These are phyloP conservation scores for Tylopilus plumbeoviolaceoides DNA, from an alignment of 768 basidiomycete genomes.

Conservation along the genomic window DNA sequence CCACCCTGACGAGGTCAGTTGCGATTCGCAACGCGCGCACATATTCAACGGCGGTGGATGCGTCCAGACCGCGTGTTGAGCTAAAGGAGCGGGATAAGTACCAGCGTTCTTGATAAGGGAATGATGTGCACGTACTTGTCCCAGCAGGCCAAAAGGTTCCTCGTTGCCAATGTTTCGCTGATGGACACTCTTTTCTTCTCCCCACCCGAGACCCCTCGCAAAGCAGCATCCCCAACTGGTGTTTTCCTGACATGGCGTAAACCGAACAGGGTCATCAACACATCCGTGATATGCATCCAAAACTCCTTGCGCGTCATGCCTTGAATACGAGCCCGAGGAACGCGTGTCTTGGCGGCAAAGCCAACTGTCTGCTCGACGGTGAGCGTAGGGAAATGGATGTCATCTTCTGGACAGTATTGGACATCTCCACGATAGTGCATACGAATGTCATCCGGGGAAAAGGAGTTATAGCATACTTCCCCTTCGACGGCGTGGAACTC, in stretches of 20 bases:
- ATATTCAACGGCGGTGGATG: conserved; percentile 72
- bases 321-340: conserved; percentile 51
- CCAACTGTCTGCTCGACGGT: conserved; percentile 73
- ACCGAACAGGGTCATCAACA: conserved; percentile 69
- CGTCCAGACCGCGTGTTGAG: conserved; percentile 61
- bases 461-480: conserved; percentile 70
- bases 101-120: conserved; percentile 16
- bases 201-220: conserved; percentile 72
- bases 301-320: conserved; percentile 36
- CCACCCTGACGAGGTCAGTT: conserved; percentile 48
- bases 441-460: conserved; percentile 59
- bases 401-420: conserved; percentile 79
- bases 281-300: conserved; percentile 32
- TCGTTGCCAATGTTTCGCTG: conserved; percentile 65
- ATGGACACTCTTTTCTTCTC: conserved; percentile 84
- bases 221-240: conserved; percentile 73
- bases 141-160: conserved; percentile 73
- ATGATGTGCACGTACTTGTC: conserved; percentile 46
- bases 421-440: conserved; percentile 76
- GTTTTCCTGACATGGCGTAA: conserved; percentile 70
- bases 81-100: conserved; percentile 53
- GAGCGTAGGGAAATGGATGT: conserved; percentile 81
- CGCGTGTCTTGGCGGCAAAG: conserved; percentile 66
- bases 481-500: conserved; percentile 70
- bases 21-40: conserved; percentile 64